phyloP scores from a whole-genome alignment of 2,329 filamentous ascomycete species.

The Diaporthe vaccinii region DNA sequence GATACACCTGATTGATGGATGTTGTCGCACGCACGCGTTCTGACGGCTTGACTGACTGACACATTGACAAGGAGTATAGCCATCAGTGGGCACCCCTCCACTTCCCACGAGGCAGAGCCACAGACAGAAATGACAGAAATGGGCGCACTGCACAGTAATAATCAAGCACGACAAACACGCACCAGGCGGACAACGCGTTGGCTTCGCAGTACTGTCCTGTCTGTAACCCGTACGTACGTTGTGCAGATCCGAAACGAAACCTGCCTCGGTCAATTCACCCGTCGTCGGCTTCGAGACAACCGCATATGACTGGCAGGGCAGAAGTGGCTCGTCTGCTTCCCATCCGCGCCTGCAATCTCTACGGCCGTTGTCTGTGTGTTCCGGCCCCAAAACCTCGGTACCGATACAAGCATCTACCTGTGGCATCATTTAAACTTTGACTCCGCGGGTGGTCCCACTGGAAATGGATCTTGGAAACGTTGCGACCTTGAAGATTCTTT shows the following conservation, averaged over 20 bases:
- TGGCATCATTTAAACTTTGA: slow-evolving; percentile 35
- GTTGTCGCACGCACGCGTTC: background rate
- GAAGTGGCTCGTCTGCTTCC: slow-evolving; percentile 1
- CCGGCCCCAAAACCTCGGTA: slow-evolving; percentile 22
- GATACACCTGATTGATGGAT: slow-evolving; percentile 3
- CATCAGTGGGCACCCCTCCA: slow-evolving; percentile 12
- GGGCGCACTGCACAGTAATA: background rate
- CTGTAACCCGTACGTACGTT: background rate
- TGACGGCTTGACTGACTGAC: background rate
- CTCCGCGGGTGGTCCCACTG: slow-evolving; percentile 22
- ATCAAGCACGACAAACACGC: background rate
- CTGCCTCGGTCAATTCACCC: slow-evolving; percentile 2
- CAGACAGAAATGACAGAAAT: background rate
- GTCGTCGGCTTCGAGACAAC: slow-evolving; percentile 11
- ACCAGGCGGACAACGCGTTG: background rate
- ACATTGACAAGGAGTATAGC: background rate
- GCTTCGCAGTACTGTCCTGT: background rate
- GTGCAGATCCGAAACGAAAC: slow-evolving; percentile 2
- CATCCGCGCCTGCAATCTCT: slow-evolving; percentile 19
- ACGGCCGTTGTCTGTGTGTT: slow-evolving; percentile 20
- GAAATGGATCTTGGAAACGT: slow-evolving; percentile 33
- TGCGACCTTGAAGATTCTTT: slow-evolving; percentile 33
- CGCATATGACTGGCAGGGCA: background rate
- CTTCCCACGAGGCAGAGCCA: slow-evolving; percentile 25
- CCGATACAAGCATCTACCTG: slow-evolving; percentile 27